Base-by-base conservation (phyloP, 176 grass and related monocot genomes). In the Puya raimondii region DNA sequence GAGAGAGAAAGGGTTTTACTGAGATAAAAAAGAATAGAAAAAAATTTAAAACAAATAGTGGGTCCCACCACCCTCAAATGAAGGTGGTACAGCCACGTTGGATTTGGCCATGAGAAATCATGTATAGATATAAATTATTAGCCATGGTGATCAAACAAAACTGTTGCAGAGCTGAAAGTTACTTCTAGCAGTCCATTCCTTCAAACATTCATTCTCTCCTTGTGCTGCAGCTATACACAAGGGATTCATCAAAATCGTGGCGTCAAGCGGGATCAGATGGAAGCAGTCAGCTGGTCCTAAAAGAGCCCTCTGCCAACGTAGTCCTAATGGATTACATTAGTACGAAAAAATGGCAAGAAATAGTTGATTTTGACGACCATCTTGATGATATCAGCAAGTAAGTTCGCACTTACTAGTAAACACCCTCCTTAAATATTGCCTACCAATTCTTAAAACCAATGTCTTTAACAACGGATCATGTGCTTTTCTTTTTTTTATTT, bases 341-440 rank as follows among this genome's bases (percentile, higher is more conserved):
- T 13, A 88, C 87, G 14, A 81, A 93, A 56, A 99, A 93, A 83
- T 93, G 85, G 90, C 74, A 87, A 82, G 58, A 91, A 82, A 74
- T 91, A 79, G 78, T 84, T 65, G 94, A 99, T 90, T 99, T 99
- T 7, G 94, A 99, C 10, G 94, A 99, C 61, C 94, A 99, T 79
- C 87, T 99, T 18, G 82, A 93, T 88, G 94, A 99, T 75, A 93
- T 99, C 59, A 93, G 94, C 94, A 99, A 86, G 94, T 99, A 85
- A 80, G 89, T 69, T 69, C 13, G 25, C 51, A 26, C 49, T 64
- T 23, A 53, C 12, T 12, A 33, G 56, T 9, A 54, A 54, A 59
- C 16, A 17, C 20, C 8, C 8, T 15, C 4, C 14, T 58, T 58
- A 33, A 5, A 18, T 9, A 20, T 20, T 18, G 1, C 18, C 54